These are phyloP conservation scores for Ceratorhiza oryzae-sativae DNA, from an alignment of 1,284 basidiomycete genomes.

Conservation along the genomic window DNA sequence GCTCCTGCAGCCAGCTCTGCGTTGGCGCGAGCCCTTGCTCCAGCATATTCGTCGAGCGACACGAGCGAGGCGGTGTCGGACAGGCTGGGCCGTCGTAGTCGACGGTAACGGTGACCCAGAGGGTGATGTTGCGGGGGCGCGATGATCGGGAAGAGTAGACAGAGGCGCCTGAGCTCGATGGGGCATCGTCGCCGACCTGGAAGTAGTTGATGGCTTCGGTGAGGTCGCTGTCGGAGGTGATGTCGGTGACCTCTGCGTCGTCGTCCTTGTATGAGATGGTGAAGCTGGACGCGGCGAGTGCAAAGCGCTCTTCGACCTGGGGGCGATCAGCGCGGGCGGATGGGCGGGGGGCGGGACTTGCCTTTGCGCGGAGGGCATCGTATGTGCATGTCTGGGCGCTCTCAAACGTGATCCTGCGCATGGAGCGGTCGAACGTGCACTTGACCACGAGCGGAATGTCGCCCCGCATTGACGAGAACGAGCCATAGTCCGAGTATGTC, in stretches of 20 bases:
- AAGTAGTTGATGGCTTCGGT: constrained; percentile 88
- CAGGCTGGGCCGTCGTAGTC: constrained; percentile 90
- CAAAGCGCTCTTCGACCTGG: constrained; percentile 83
- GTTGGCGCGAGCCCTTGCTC: constrained; percentile 17
- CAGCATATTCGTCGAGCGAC: constrained; percentile 71
- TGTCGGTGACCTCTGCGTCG: constrained; percentile 75
- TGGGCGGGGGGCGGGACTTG: constrained; percentile 51
- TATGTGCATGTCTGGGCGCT: constrained; percentile 79
- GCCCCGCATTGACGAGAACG: constrained; percentile 34
- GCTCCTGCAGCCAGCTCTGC: constrained; percentile 1
- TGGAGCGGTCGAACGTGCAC: constrained; percentile 76
- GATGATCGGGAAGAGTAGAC: constrained; percentile 63
- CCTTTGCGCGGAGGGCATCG: constrained; percentile 71
- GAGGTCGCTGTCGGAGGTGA: constrained; percentile 74
- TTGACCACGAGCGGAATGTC: constrained; percentile 76
- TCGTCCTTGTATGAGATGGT: constrained; percentile 85
- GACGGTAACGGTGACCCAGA: constrained; percentile 76
- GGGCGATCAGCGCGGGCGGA: constrained; percentile 5
- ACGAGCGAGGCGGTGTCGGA: constrained; percentile 84
- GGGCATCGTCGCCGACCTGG: constrained; percentile 69
- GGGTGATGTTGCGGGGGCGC: constrained; percentile 70
- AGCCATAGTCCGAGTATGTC: constrained; percentile 38
- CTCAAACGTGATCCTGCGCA: constrained; percentile 76
- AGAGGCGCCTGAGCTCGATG: constrained; percentile 69
- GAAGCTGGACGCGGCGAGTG: constrained; percentile 72